Conservation (phyloP, 1,284 basidiomycete genomes). For the Sporisorium exsertum region DNA sequence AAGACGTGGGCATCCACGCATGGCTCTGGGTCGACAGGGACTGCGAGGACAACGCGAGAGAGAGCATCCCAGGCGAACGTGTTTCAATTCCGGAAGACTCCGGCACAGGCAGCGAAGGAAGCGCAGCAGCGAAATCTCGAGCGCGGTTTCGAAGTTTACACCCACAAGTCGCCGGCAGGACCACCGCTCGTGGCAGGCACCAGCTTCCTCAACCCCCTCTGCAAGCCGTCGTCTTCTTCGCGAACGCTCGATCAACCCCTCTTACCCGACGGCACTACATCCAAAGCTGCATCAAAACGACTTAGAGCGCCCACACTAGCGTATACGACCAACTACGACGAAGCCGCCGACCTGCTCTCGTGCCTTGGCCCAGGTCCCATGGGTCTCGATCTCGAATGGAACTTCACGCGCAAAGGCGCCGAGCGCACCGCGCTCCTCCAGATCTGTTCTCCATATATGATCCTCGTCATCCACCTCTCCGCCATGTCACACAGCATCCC, state of each 20-base stretch:
- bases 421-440: slow-evolving; percentile 50
- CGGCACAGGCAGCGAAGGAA: slow-evolving; percentile 18
- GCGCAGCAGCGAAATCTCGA: slow-evolving; percentile 27
- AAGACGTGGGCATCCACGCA: slow-evolving; percentile 49
- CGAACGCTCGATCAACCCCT: slow-evolving; percentile 12
- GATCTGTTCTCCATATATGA: slow-evolving; percentile 37
- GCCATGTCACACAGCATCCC: slow-evolving; percentile 36
- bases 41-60: background rate
- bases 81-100: background rate
- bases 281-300: background rate
- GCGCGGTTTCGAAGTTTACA: slow-evolving; percentile 21
- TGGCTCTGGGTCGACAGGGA: background rate
- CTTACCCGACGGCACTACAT: background rate
- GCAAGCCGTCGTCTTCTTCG: slow-evolving; percentile 15
- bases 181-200: slow-evolving; percentile 12
- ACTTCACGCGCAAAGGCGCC: slow-evolving; percentile 21
- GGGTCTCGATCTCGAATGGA: slow-evolving; percentile 63
- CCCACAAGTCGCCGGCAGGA: slow-evolving; percentile 24
- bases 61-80: background rate
- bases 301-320: slow-evolving; percentile 31
- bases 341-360: slow-evolving; percentile 38
- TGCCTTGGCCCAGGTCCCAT: slow-evolving; percentile 33
- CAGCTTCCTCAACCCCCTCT: slow-evolving; percentile 13
- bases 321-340: slow-evolving; percentile 35
- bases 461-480: slow-evolving; percentile 55